Evolutionary conservation across 164 flowering plant genomes (phyloP), one percentile per base, ranked within the genome.

Genomic region (Vitis riparia): DNA sequence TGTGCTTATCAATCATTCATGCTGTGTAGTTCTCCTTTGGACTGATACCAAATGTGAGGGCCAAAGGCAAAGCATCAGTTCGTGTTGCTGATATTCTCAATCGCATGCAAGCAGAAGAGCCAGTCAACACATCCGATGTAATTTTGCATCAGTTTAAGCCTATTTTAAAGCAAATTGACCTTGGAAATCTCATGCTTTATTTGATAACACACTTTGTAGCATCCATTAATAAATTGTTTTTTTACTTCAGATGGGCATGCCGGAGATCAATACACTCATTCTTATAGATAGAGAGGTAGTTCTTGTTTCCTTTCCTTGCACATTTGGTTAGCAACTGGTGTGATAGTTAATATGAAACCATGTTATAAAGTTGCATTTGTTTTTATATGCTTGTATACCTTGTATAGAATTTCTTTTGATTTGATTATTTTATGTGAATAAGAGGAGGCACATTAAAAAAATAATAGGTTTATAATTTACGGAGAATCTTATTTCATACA

Each of bases 21-120:
- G 14, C 30, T 5, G 56, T 77, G 66, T 63, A 95, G 99, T 89
- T 82, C 77, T 76, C 88, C 64, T 90, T 86, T 78, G 99, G 99
- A 62, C 68, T 89, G 55, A 93, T 95, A 76, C 97, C 97, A 30
- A 86, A 91, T 86, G 87, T 95, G 73, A 87, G 97, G 74, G 98
- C 99, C 8, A 95, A 95, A 80, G 99, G 99, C 47, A 95, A 86
- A 82, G 88, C 87, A 80, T 89, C 99, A 66, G 87, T 86, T 30
- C 87, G 90, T 75, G 91, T 95, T 55, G 91, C 93, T 49, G 97
- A 93, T 58, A 93, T 95, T 67, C 82, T 95, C 12, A 84, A 78
- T 50, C 88, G 85, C 16, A 87, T 95, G 97, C 98, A 93, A 83
- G 79, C 70, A 47, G 98, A 95, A 81, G 97, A 95, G 66, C 93